These are phyloP conservation scores for Euphrasia confusa DNA, from an alignment of 257 asterid genomes.

Conservation along the genomic window DNA sequence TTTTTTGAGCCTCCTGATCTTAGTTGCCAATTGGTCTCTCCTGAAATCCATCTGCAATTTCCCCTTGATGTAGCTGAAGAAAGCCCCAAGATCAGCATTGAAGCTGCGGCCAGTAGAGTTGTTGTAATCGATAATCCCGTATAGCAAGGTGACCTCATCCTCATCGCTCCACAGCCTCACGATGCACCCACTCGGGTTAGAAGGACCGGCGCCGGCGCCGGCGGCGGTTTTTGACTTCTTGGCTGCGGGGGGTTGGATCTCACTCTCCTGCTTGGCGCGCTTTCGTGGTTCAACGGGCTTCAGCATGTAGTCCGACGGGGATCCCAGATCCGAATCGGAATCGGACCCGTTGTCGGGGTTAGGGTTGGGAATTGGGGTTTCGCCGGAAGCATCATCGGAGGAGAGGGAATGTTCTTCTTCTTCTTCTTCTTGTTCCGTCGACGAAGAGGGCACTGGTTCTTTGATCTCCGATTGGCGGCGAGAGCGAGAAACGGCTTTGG, in stretches of 20 bases:
- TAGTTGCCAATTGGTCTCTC: conserved; percentile 39
- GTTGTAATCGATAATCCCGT: conserved; percentile 45
- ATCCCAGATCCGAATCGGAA: no score
- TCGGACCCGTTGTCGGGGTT: no score
- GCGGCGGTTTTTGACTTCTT: conserved; percentile 22
- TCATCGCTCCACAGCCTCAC: conserved; percentile 47
- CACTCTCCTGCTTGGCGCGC: no score
- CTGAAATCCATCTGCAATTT: conserved; percentile 34
- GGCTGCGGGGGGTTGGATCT: conserved; percentile 6
- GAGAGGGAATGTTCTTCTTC: no score
- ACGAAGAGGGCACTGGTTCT: no score
- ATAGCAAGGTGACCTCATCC: conserved; percentile 46
- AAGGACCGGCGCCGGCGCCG: conserved; percentile 8
- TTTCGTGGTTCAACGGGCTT: no score
- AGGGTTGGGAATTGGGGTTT: no score
- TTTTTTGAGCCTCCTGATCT: conserved; percentile 43
- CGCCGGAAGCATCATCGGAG: no score
- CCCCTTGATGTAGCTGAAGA: conserved; percentile 37
- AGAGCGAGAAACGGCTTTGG: no score
- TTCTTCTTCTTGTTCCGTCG: no score
- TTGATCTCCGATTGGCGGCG: no score
- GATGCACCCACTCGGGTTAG: conserved; percentile 22
- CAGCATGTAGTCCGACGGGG: no score
- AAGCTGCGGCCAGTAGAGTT: conserved; percentile 32
- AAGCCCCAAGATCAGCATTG: conserved; percentile 35